phyloP scores from a whole-genome alignment of 2,329 filamentous ascomycete species.

The Fusarium secorum region DNA sequence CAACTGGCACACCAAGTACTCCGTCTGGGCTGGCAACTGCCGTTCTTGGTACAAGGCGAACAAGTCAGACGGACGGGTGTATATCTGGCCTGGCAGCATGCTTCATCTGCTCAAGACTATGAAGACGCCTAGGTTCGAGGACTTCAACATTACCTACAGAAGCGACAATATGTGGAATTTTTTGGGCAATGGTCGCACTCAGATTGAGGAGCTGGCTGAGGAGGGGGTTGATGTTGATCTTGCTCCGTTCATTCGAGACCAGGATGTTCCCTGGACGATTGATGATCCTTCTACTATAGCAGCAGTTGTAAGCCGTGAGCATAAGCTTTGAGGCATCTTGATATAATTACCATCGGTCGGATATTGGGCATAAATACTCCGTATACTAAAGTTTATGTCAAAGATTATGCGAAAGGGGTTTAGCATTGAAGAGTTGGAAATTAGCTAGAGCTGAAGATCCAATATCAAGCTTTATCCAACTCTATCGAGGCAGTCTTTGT shows the following conservation, averaged over 20 bases:
- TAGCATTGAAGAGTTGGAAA: accelerated
- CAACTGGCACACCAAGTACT: neutral
- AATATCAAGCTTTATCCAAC: neutral
- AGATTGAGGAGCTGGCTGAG: neutral
- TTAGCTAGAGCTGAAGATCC: accelerated
- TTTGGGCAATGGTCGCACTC: neutral
- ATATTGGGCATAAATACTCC: accelerated
- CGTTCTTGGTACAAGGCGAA: neutral
- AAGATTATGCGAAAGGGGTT: accelerated
- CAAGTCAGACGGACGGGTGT: neutral
- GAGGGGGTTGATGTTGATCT: neutral
- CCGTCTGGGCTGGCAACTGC: neutral
- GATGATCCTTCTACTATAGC: neutral
- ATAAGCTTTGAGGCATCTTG: neutral
- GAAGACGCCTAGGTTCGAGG: neutral
- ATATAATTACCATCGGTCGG: too few relatives aligned
- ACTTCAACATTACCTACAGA: neutral
- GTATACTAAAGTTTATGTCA: neutral
- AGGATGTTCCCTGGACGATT: neutral
- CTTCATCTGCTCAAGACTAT: neutral
- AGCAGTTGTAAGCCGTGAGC: too few relatives aligned
- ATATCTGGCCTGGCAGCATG: neutral
- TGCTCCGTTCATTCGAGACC: neutral
- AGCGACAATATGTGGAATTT: neutral
- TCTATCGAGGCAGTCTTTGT: neutral